Base-by-base conservation (phyloP, 2,329 filamentous ascomycete genomes). In the Verticillium albo-atrum region DNA sequence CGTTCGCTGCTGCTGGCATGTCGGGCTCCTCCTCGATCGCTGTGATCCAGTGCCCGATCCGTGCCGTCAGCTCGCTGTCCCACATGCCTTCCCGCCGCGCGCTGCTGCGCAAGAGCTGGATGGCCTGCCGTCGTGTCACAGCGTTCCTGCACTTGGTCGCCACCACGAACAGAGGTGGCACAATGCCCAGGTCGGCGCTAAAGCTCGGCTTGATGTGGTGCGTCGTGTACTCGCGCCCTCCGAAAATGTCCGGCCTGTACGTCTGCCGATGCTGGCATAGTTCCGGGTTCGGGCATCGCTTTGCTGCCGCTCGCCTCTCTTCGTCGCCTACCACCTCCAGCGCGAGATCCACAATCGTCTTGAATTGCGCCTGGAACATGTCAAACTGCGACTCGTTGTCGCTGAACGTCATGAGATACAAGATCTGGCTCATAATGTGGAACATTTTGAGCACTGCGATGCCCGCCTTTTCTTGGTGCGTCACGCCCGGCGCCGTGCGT, bases 1-100 rank as follows among this genome's bases (percentile, higher is more conserved):
- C 7, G 64, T 67, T 56, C 67, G 68, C 27, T 68, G 65, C 57
- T 54, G 47, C 25, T 62, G 7, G 54, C 2, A 63, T 60, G 9
- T 74, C 73, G 3, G 77, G 75, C 6, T 75, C 76, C 64, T 86
- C 83, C 64, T 86, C 83, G 17, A 85, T 75, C 9, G 76, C 71
- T 68, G 82, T 78, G 37, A 86, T 75, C 82, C 82, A 86, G 60
- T 75, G 75, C 54, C 78, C 79, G 63, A 86, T 85, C 7, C 77
- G 77, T 1, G 83, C 82, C 12, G 79, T 76, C 61, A 86, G 75
- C 63, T 84, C 80, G 65, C 82, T 87, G 66, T 90, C 87, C 87
- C 87, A 90, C 79, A 89, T 86, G 25, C 84, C 87, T 71, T 90
- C 88, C 55, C 86, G 77, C 53, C 86, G 78, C 7, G 85, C 81